Evolutionary conservation across 306 rosid species (phyloP), one percentile per base, ranked within the genome.

Genomic region (Crotalaria pallida): DNA sequence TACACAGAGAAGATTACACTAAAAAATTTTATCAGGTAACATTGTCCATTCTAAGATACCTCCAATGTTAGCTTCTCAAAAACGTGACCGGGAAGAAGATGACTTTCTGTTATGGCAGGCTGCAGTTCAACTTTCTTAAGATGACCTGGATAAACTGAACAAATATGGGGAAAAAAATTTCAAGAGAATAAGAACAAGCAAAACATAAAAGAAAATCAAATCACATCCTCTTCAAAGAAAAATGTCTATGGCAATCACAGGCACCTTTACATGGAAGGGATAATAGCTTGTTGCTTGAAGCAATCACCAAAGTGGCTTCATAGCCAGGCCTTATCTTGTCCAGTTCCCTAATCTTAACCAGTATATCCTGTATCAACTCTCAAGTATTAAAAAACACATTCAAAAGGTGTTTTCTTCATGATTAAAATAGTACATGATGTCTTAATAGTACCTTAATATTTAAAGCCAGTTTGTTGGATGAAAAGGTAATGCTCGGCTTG

Each of bases 31-130:
- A 17, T 38, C 63, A 45, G n/a, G 53, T 11, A 67, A 12, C 11
- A 11, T 13, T 44, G 8, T 43, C 34, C 21, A 44, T 27, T 73
- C 36, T 49, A 47, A 51, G 10, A 56, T 81, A 87, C 89, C 92
- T 82, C 89, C 58, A 87, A 62, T 5, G 61, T 15, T 65, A 87
- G 59, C 71, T 87, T 78, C 58, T 82, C 24, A 62, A 78, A 60
- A 33, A 67, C 26, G 34, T 65, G 78, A 6, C 81, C 87, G 1
- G 89, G 92, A 41, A 65, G 23, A 51, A 84, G 69, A 66, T 72
- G 71, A 23, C 51, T 67, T 59, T 73, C 65, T 15, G 5, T 58
- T 29, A 51, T 50, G 23, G 47, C 52, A n/a, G 82, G 79, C 19
- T 51, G 65, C 40, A 75, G 79, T 49, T 58, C 50, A 41, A 69